Evolutionary conservation across 2,329 filamentous ascomycete species (phyloP).

Genomic region (Trichoderma afroharzianum): DNA sequence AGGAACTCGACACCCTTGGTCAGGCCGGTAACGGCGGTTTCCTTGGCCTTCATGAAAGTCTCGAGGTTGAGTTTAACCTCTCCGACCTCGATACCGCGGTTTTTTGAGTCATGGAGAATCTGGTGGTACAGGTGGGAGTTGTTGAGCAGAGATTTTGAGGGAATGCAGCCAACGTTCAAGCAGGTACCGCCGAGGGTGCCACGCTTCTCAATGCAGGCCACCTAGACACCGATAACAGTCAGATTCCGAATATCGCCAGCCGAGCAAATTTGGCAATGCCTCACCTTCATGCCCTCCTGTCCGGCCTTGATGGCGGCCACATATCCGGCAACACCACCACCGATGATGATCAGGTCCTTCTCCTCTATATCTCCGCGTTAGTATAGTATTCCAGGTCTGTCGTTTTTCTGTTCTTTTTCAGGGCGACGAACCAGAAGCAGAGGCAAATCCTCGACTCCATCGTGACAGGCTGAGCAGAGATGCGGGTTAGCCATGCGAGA

Average conservation of each 20-base stretch:
- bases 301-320: slow-evolving; percentile 99
- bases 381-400: neutral
- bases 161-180: slow-evolving; percentile 98
- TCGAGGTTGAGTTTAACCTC: slow-evolving; percentile 94
- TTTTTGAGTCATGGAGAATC: slow-evolving; percentile 94
- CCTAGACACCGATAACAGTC: slow-evolving; percentile 47
- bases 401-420: neutral
- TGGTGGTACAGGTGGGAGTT: slow-evolving; percentile 98
- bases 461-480: slow-evolving; percentile 33
- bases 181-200: slow-evolving; percentile 93
- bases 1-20: slow-evolving; percentile 98
- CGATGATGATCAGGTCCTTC: slow-evolving; percentile 96
- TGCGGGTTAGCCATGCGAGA: slow-evolving; percentile 15
- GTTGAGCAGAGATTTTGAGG: slow-evolving; percentile 98
- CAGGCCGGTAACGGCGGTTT: slow-evolving; percentile 78
- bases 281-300: slow-evolving; percentile 92
- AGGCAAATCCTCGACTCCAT: slow-evolving; percentile 58
- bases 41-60: slow-evolving; percentile 99
- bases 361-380: slow-evolving; percentile 64
- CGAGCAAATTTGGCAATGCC: slow-evolving; percentile 13
- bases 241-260: neutral
- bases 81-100: slow-evolving; percentile 93
- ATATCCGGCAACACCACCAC: slow-evolving; percentile 96
- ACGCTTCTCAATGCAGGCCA: slow-evolving; percentile 97
- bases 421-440: slow-evolving; percentile 48